These are phyloP conservation scores for Acrasis kona DNA, from an alignment of 78 protist species.

Conservation along the genomic window DNA sequence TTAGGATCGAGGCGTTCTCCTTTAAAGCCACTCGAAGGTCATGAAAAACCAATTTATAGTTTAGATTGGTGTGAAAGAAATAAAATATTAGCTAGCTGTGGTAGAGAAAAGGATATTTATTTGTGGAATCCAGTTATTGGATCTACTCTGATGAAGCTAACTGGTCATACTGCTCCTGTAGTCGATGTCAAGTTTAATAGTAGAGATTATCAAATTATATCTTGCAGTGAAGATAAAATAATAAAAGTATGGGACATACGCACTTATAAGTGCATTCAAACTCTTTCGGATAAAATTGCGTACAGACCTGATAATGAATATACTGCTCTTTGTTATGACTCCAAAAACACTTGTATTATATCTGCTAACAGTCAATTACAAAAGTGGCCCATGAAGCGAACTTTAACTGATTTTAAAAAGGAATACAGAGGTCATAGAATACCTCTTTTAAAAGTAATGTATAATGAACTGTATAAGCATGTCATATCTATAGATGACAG, in stretches of 20 bases:
- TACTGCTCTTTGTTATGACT: no score
- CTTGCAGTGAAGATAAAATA: conserved; percentile 13
- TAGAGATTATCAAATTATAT: neutral
- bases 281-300: conserved; percentile 12
- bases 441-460: no score
- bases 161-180: conserved; percentile 11
- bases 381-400: no score
- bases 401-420: no score
- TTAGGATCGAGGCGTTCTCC: no score
- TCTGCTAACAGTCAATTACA: no score
- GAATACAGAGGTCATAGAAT: no score
- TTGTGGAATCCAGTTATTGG: conserved; percentile 18
- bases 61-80: neutral
- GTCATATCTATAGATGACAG: no score
- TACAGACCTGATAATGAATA: neutral
- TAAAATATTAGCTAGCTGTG: neutral
- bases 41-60: neutral
- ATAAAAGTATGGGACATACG: conserved; percentile 27
- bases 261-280: conserved; percentile 9
- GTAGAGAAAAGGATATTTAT: neutral
- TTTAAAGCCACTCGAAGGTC: no score
- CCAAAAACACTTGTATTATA: no score
- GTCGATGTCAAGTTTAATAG: neutral
- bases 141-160: no score
- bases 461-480: no score